A percentile compares a stretch with the other conserved stretches of the same genome.
Conservation (phyloP, 2,329 filamentous ascomycete species). For the Xylariaceae sp. region DNA sequence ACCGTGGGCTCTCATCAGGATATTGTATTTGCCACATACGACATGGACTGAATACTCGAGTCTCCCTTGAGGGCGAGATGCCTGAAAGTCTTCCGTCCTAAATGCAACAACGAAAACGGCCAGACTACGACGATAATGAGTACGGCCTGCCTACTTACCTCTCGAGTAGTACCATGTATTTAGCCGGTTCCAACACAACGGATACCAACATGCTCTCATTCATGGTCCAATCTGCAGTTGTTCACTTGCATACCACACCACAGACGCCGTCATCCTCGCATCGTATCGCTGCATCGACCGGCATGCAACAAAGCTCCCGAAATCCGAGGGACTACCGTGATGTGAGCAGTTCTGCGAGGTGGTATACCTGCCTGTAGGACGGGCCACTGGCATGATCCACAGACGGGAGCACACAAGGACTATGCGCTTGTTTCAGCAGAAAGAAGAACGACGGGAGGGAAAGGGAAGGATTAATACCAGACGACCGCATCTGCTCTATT, state of each 20-base stretch:
- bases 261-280: slow-evolving; percentile 7
- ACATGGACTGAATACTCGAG: too few relatives aligned
- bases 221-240: slow-evolving; percentile 10
- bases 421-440: too few relatives aligned
- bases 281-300: neutral
- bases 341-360: neutral
- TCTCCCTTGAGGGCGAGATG: too few relatives aligned
- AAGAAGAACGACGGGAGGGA: too few relatives aligned
- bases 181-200: slow-evolving; percentile 26
- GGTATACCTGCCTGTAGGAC: neutral
- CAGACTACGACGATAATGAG: too few relatives aligned
- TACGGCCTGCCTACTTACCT: too few relatives aligned
- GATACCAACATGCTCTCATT: slow-evolving; percentile 18
- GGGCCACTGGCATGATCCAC: too few relatives aligned
- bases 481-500: neutral
- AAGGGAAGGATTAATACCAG: too few relatives aligned
- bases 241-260: neutral
- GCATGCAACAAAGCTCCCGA: slow-evolving; percentile 9
- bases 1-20: neutral
- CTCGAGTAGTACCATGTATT: neutral
- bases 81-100: too few relatives aligned
- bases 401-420: too few relatives aligned
- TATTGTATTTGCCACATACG: too few relatives aligned
- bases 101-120: too few relatives aligned
- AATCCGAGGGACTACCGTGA: slow-evolving; percentile 5